These are phyloP conservation scores for Penicillium sumatraense DNA, from an alignment of 2,329 filamentous ascomycete genomes.

Conservation along the genomic window DNA sequence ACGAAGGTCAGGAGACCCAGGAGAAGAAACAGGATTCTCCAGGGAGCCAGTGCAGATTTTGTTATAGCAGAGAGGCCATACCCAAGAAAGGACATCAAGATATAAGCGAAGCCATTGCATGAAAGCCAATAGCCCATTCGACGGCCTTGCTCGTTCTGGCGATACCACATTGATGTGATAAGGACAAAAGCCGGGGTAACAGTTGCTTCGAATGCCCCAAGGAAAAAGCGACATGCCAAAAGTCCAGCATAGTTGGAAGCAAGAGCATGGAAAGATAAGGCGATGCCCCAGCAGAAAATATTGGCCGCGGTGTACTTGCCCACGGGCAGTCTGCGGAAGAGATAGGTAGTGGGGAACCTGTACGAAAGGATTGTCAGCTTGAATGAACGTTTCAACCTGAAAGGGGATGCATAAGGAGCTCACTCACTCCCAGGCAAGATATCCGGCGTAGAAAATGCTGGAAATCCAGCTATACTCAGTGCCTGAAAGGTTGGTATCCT, in stretches of 20 bases:
- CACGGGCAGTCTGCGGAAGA: conserved; percentile 54
- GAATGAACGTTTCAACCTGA: background rate
- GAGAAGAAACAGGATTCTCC: conserved; percentile 21
- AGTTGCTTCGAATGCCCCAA: conserved; percentile 59
- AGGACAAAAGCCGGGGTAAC: conserved; percentile 62
- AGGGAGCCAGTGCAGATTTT: conserved; percentile 1
- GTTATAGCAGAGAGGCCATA: conserved; percentile 17
- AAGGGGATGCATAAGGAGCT: background rate
- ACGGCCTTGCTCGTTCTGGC: conserved; percentile 13
- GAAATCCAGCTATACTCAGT: conserved; percentile 55
- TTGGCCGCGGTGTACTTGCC: conserved; percentile 53
- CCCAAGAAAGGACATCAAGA: conserved; percentile 10
- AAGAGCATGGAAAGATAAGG: conserved; percentile 18
- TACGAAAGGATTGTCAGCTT: background rate
- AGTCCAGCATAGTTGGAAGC: conserved; percentile 24
- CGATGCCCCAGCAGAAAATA: conserved; percentile 26
- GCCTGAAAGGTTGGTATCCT: conserved; percentile 38
- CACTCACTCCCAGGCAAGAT: conserved; percentile 50
- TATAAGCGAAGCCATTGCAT: conserved; percentile 21
- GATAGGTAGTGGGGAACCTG: conserved; percentile 52
- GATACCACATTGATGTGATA: conserved; percentile 27
- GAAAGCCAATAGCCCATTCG: conserved; percentile 21
- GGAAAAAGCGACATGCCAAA: conserved; percentile 25
- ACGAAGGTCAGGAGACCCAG: conserved; percentile 15
- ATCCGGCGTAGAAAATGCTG: conserved; percentile 38